Evolutionary conservation across 345 rosid genomes (phyloP).

Genomic region (Lumnitzera racemosa): DNA sequence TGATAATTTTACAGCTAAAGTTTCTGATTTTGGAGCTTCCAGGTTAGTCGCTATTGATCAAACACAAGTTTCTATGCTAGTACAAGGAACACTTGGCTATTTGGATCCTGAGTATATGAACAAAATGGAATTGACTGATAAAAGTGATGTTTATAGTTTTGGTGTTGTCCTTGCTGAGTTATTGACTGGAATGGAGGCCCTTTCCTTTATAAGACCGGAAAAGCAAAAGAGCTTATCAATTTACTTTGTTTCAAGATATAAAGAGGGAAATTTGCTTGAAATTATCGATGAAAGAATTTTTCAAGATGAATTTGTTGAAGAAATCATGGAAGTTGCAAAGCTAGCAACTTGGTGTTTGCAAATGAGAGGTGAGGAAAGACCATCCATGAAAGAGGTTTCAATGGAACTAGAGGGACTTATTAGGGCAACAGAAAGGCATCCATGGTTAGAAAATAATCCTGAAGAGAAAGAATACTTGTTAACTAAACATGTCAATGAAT

Average conservation of each 20-base stretch:
- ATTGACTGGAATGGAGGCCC: constrained; percentile 17
- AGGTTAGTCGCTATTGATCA: constrained; percentile 30
- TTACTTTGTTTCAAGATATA: constrained; percentile 17
- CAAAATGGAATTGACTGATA: constrained; percentile 14
- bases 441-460: not conserved
- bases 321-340: constrained; percentile 11
- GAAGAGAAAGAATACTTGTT: no score
- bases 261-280: constrained; percentile 12
- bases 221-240: constrained; percentile 17
- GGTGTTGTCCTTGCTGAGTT: constrained; percentile 36
- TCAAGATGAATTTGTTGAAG: constrained; percentile 1
- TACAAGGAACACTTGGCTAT: constrained; percentile 34
- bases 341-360: constrained; percentile 17
- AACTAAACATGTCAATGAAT: no score
- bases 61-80: constrained; percentile 27
- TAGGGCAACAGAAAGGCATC: not conserved
- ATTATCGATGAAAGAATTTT: constrained; percentile 17
- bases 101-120: constrained; percentile 35
- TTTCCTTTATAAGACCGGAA: constrained; percentile 14
- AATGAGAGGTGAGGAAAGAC: constrained; percentile 22
- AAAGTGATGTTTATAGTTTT: constrained; percentile 42
- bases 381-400: constrained; percentile 23
- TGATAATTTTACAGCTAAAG: constrained; percentile 25
- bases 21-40: constrained; percentile 41
- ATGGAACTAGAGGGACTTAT: constrained; percentile 12